These are phyloP conservation scores for Mucor velutinosus DNA, from an alignment of 371 early-diverging fungal species.

Conservation along the genomic window DNA sequence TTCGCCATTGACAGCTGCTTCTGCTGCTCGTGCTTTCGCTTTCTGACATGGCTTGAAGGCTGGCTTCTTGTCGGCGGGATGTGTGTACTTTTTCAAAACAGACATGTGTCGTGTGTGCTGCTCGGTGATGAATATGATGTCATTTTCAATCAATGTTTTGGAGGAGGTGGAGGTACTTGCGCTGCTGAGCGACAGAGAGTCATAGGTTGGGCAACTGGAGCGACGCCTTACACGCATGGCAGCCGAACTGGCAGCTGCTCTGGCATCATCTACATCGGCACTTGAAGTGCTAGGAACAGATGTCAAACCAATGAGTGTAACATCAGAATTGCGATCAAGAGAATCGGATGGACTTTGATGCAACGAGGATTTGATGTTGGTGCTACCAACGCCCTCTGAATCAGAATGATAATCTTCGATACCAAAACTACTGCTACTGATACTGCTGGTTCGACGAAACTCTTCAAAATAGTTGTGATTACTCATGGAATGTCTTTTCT, in stretches of 20 bases:
- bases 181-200: background rate
- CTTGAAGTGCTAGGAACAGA: constrained; percentile 1
- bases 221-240: constrained; percentile 8
- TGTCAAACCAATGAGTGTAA: constrained; percentile 12
- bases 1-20: constrained; percentile 20
- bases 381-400: background rate
- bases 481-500: constrained; percentile 3
- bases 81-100: constrained; percentile 13
- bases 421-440: background rate
- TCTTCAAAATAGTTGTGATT: background rate
- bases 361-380: background rate
- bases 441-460: background rate
- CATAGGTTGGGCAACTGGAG: constrained; percentile 21
- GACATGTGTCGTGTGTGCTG: constrained; percentile 17
- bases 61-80: constrained; percentile 15
- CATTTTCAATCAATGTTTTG: constrained; percentile 14
- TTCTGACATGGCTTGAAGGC: constrained; percentile 21
- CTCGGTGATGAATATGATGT: constrained; percentile 20
- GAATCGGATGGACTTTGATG: background rate
- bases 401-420: constrained; percentile 17
- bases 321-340: constrained; percentile 7
- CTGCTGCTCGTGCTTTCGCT: constrained; percentile 16
- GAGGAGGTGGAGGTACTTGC: background rate
- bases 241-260: background rate
- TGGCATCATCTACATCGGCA: background rate